phyloP scores from a whole-genome alignment of 306 rosid species.

The Medicago lupulina region DNA sequence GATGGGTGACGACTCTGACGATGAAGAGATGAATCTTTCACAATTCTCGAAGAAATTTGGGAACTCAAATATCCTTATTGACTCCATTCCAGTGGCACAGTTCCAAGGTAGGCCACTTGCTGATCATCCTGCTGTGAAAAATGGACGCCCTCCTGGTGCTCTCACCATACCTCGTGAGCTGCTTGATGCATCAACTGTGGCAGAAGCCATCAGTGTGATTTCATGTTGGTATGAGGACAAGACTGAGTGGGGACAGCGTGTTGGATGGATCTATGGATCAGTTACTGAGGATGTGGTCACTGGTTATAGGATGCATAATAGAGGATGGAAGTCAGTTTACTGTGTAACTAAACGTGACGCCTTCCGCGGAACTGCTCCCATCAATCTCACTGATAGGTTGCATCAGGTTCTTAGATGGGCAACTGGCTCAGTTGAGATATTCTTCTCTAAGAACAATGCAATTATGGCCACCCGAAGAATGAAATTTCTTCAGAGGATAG shows the following conservation, averaged over 20 bases:
- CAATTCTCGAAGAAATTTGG: slow-evolving; percentile 84
- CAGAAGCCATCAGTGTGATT: slow-evolving; percentile 95
- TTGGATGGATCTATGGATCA: slow-evolving; percentile 98
- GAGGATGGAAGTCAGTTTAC: slow-evolving; percentile 96
- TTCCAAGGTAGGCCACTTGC: slow-evolving; percentile 99
- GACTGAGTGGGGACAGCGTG: slow-evolving; percentile 96
- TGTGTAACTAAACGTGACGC: slow-evolving; percentile 98
- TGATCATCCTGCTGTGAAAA: slow-evolving; percentile 94
- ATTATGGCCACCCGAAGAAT: slow-evolving; percentile 80
- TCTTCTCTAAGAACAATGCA: slow-evolving; percentile 96
- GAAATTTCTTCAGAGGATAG: slow-evolving; percentile 85
- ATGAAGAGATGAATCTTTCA: slow-evolving; percentile 90
- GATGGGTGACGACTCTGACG: slow-evolving; percentile 87
- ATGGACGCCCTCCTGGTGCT: slow-evolving; percentile 94
- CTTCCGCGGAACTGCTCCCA: slow-evolving; percentile 95
- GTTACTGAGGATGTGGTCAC: slow-evolving; percentile 99
- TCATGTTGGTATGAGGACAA: slow-evolving; percentile 99
- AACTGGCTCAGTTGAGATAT: slow-evolving; percentile 95
- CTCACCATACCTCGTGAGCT: slow-evolving; percentile 82
- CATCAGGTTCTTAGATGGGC: slow-evolving; percentile 99
- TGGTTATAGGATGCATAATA: slow-evolving; percentile 94
- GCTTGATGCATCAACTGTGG: slow-evolving; percentile 94
- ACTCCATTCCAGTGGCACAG: slow-evolving; percentile 94
- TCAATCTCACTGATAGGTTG: slow-evolving; percentile 90
- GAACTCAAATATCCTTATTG: slow-evolving; percentile 86